These are phyloP conservation scores for Euptelea pleiosperma DNA, from an alignment of 164 flowering plant genomes.

Conservation along the genomic window DNA sequence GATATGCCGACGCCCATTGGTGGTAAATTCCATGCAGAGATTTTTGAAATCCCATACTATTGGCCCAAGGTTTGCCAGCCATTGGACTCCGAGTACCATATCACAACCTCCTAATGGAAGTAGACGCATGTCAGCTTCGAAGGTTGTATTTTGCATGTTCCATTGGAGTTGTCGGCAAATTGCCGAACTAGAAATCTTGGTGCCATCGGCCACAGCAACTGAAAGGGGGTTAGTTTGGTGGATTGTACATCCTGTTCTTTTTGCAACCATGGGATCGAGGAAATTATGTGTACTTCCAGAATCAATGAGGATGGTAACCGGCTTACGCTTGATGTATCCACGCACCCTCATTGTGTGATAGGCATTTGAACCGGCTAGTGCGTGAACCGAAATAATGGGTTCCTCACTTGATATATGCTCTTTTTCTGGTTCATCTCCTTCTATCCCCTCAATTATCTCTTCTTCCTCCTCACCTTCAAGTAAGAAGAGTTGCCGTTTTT, in stretches of 20 bases:
- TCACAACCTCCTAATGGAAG: background rate
- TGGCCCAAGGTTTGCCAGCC: background rate
- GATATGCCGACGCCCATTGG: background rate
- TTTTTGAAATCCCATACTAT: background rate
- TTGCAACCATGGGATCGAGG: background rate
- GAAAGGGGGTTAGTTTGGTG: background rate
- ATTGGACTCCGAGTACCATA: background rate
- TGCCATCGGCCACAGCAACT: background rate
- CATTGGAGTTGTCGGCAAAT: background rate
- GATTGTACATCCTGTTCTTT: background rate
- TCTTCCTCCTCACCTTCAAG: background rate
- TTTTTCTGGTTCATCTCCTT: slow-evolving; percentile 1
- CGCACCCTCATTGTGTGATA: slow-evolving; percentile 3
- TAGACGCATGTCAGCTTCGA: background rate
- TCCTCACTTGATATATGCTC: background rate
- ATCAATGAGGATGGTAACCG: too few relatives aligned
- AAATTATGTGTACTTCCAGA: background rate
- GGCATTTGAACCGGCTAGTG: background rate
- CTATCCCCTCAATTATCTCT: too few relatives aligned
- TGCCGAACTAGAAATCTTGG: background rate
- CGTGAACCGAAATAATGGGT: background rate
- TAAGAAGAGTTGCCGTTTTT: background rate
- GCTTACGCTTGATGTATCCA: background rate
- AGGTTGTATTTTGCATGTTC: background rate
- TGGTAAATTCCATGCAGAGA: background rate